phyloP scores from a whole-genome alignment of 179 eudicot genomes.

The Patellifolia procumbens region DNA sequence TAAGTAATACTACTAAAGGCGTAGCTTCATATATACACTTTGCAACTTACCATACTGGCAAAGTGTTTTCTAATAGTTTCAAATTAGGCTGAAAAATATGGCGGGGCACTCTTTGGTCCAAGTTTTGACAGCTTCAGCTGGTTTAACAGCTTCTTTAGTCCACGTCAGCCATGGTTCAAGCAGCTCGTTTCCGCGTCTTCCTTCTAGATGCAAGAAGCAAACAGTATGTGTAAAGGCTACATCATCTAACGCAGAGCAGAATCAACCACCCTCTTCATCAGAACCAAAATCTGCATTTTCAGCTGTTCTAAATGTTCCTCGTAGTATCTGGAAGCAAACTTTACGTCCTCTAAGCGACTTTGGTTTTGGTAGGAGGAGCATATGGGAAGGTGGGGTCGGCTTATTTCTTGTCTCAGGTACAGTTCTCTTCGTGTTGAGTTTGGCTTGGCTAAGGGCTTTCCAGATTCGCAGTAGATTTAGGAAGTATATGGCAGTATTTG shows the following conservation, averaged over 20 bases:
- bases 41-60: no score
- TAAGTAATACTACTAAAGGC: no score
- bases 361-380: constrained; percentile 82
- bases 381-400: constrained; percentile 97
- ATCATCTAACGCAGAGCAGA: constrained; percentile 41
- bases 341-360: constrained; percentile 70
- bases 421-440: constrained; percentile 64
- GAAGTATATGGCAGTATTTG: constrained; percentile 68
- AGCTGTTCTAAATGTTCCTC: constrained; percentile 55
- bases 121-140: constrained; percentile 38
- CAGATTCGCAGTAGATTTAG: constrained; percentile 69
- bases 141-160: constrained; percentile 35
- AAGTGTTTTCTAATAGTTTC: no score
- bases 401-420: constrained; percentile 77
- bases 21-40: no score
- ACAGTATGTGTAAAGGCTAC: constrained; percentile 34
- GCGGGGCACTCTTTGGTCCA: constrained; percentile 47
- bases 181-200: constrained; percentile 36
- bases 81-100: constrained; percentile 35
- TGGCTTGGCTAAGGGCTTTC: constrained; percentile 86
- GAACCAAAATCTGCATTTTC: constrained; percentile 51
- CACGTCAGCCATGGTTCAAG: constrained; percentile 24
- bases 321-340: constrained; percentile 67
- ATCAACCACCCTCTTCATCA: constrained; percentile 43
- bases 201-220: constrained; percentile 37